Base-by-base conservation (phyloP, 345 rosid species). In the Ailanthus altissimus region DNA sequence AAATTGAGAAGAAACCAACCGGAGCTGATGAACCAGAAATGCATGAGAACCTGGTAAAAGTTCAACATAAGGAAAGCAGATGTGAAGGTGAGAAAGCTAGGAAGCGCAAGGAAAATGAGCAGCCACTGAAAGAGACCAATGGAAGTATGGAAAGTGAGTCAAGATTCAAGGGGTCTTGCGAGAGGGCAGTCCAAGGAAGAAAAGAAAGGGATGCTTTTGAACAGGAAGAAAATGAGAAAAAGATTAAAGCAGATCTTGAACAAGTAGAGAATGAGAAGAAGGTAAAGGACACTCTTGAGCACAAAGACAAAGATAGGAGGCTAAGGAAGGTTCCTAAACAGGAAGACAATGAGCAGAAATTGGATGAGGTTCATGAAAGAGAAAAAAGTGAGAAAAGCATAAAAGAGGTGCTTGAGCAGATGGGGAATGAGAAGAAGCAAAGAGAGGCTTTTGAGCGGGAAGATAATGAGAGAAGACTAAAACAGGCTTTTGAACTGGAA, bases 291-390 rank as follows among this genome's bases (percentile, higher is more conserved):
- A 83, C 83, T 61, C 47, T 45, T 71, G 80, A 83, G 60, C 81
- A 23, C 69, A 85, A 83, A 75, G 88, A 84, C 71, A 75, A 75
- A 5, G 88, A 86, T 80, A 85, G 79, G 71, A 86, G 83, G 73
- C 50, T 83, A 47, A 85, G 72, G 76, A 89, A 84, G 78, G 86
- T 72, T 25, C 68, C 25, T 61, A 87, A 82, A 47, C 70, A 65
- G 67, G 83, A 70, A 76, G 89, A 83, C 59, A 79, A 76, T 65
- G 85, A 85, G 76, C 82, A 67, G 81, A 89, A 79, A 77, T 54
- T 60, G 21, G 79, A 69, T 26, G 83, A 75, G 72, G 81, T 62
- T 65, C 71, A 32, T 46, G 83, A 84, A 60, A 71, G 71, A 76
- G 79, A 63, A 79, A 88, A 84, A 66, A 81, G 74, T 54, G 89